Evolutionary conservation across 2,329 filamentous ascomycete species (phyloP).

Genomic region (Trichoderma asperellum): DNA sequence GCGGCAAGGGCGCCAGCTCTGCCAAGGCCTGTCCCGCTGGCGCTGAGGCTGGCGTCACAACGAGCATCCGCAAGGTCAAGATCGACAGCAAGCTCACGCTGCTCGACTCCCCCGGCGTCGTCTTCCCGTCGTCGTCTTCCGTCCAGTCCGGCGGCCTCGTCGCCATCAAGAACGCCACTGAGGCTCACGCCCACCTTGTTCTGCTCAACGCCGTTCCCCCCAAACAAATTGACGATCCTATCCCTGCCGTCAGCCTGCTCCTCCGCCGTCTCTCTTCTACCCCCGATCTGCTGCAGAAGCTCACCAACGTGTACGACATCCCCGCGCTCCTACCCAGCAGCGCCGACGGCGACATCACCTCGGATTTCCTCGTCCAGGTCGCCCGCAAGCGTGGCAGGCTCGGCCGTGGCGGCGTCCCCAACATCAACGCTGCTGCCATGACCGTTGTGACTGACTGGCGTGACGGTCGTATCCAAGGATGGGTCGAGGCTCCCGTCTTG

Average conservation of each 20-base stretch:
- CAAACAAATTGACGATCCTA: conserved; percentile 89
- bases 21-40: conserved; percentile 78
- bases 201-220: conserved; percentile 91
- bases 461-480: conserved; percentile 91
- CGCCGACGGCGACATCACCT: conserved; percentile 74
- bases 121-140: conserved; percentile 73
- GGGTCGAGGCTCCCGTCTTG: conserved; percentile 76
- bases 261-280: conserved; percentile 76
- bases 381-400: conserved; percentile 89
- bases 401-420: conserved; percentile 87
- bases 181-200: conserved; percentile 81
- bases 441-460: conserved; percentile 96
- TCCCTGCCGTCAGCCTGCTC: conserved; percentile 85
- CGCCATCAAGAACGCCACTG: conserved; percentile 62
- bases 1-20: conserved; percentile 62
- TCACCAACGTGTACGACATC: conserved; percentile 83
- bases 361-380: conserved; percentile 92
- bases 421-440: conserved; percentile 84
- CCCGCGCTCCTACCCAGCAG: conserved; percentile 72
- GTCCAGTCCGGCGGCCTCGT: conserved; percentile 47
- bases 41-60: conserved; percentile 91
- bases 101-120: conserved; percentile 91
- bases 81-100: conserved; percentile 92
- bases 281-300: conserved; percentile 73
- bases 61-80: conserved; percentile 85